These are phyloP conservation scores for Mycena sanguinolenta DNA, from an alignment of 768 basidiomycete species.

Conservation along the genomic window DNA sequence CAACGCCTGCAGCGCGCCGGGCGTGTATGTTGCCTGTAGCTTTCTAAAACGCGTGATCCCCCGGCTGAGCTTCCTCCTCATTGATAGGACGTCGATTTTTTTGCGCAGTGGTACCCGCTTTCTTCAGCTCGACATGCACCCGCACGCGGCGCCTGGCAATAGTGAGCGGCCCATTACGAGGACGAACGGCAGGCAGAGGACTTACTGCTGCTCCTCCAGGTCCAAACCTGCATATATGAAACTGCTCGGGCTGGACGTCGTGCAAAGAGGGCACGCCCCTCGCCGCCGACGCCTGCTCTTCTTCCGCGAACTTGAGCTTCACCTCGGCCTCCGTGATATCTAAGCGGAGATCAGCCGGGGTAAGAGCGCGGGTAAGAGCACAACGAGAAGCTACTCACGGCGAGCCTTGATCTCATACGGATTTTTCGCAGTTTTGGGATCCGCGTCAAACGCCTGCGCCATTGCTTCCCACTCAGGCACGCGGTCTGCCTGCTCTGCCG, in stretches of 20 bases:
- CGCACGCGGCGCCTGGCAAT: neutral
- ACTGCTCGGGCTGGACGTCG: slow-evolving; percentile 24
- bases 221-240: slow-evolving; percentile 24
- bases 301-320: neutral
- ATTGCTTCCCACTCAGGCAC: too few species aligned
- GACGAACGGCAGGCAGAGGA: neutral
- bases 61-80: neutral
- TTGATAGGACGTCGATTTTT: neutral
- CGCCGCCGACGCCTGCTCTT: slow-evolving; percentile 20
- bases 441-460: too few species aligned
- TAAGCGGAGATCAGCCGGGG: neutral
- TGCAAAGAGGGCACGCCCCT: slow-evolving; percentile 27
- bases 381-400: too few species aligned
- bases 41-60: neutral
- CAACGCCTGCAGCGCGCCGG: neutral
- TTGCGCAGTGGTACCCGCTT: neutral
- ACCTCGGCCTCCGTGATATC: slow-evolving; percentile 29
- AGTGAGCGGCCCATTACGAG: too few species aligned
- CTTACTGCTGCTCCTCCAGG: slow-evolving; percentile 43
- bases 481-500: too few species aligned
- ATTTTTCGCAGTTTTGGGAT: too few species aligned
- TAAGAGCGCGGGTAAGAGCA: too few species aligned
- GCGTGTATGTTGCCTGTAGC: slow-evolving; percentile 1
- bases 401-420: too few species aligned
- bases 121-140: slow-evolving; percentile 2